Conservation (phyloP, 1,284 basidiomycete genomes). For the Marasmius tenuissimus region DNA sequence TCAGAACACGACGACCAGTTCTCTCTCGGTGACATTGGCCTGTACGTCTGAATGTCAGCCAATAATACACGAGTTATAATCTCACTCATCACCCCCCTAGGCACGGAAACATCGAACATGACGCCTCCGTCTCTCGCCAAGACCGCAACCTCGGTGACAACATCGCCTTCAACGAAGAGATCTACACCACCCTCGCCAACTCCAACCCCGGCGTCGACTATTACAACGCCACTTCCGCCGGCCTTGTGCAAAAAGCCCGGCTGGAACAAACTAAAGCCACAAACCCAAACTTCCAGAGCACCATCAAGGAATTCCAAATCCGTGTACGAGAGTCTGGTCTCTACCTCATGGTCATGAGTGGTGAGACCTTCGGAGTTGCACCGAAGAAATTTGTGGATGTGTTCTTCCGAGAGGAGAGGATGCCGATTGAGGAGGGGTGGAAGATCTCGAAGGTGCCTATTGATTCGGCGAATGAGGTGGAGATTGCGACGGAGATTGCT, state of each 20-base stretch:
- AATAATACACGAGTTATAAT: too few species aligned
- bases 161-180: neutral
- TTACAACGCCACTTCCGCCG: neutral
- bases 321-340: neutral
- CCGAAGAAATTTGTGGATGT: neutral
- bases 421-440: neutral
- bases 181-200: neutral
- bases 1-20: too few species aligned
- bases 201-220: neutral
- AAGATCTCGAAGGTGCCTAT: neutral
- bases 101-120: neutral
- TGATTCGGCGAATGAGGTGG: neutral
- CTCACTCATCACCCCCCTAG: neutral
- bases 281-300: neutral
- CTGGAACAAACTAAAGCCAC: neutral
- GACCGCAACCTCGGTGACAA: neutral
- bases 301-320: neutral
- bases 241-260: neutral
- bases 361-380: neutral
- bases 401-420: neutral
- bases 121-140: neutral
- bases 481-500: too few species aligned
- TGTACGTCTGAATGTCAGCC: too few species aligned
- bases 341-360: neutral
- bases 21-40: too few species aligned